A percentile compares a stretch with the other conserved stretches of the same genome.
Evolutionary conservation across 768 basidiomycete species (phyloP).

Genomic region (Wakefieldia striispora): DNA sequence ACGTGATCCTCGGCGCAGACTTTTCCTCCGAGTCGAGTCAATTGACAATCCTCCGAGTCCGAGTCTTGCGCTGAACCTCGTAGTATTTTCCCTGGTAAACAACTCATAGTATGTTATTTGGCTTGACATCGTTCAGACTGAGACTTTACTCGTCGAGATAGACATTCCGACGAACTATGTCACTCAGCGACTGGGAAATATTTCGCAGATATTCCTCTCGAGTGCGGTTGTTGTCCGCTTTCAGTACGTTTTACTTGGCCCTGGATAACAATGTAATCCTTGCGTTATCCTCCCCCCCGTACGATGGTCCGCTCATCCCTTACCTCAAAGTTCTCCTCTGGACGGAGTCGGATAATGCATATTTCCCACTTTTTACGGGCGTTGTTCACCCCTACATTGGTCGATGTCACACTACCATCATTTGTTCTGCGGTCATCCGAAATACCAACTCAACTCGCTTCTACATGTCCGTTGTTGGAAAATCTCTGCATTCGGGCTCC

Average conservation of each 20-base stretch:
- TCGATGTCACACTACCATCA: conserved; percentile 8
- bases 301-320: conserved; percentile 20
- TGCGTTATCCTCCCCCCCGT: conserved; percentile 23
- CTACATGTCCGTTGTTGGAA: conserved; percentile 19
- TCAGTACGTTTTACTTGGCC: neutral
- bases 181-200: conserved; percentile 25
- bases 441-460: conserved; percentile 14
- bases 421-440: conserved; percentile 14
- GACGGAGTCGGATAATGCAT: conserved; percentile 7
- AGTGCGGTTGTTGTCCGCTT: conserved; percentile 14
- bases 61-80: no score
- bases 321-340: conserved; percentile 19
- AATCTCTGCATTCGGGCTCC: conserved; percentile 15
- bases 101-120: neutral
- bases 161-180: conserved; percentile 25
- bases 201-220: conserved; percentile 28
- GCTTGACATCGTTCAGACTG: neutral
- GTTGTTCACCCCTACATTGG: conserved; percentile 22
- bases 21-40: no score
- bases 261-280: conserved; percentile 22
- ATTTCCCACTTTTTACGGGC: conserved; percentile 19
- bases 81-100: no score
- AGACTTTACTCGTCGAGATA: conserved; percentile 7
- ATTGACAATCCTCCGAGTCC: no score
- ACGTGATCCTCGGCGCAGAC: no score